Percentiles rank a stretch among this genome's conserved stretches.
Conservation (phyloP, 805 yeast genomes). For the Suhomyces pyralidae region DNA sequence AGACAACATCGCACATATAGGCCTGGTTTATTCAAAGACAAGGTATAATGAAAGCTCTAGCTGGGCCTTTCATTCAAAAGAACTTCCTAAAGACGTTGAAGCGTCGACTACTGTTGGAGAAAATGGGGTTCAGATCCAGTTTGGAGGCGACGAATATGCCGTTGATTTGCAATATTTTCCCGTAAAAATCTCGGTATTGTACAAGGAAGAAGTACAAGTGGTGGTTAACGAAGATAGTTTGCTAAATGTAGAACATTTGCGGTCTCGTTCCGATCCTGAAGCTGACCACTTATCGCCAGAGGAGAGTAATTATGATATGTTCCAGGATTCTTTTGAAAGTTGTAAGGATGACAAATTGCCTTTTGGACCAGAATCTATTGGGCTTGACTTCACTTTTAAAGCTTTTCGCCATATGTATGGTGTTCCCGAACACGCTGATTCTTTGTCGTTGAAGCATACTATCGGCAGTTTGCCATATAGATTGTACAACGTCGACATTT, state of each 20-base stretch:
- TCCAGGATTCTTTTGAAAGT: constrained; percentile 59
- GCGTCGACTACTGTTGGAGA: neutral
- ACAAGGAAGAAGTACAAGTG: constrained; percentile 47
- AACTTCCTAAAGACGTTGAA: neutral
- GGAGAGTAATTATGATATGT: constrained; percentile 66
- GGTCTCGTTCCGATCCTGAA: constrained; percentile 38
- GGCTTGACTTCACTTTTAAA: constrained; percentile 65
- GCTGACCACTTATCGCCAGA: constrained; percentile 44
- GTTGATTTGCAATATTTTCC: constrained; percentile 42
- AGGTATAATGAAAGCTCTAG: constrained; percentile 60
- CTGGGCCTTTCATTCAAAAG: constrained; percentile 49
- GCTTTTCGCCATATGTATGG: constrained; percentile 74
- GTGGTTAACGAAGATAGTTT: constrained; percentile 66
- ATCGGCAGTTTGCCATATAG: constrained; percentile 63
- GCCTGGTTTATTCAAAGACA: constrained; percentile 15
- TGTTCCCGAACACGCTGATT: constrained; percentile 95
- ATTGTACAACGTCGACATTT: constrained; percentile 88
- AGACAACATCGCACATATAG: constrained; percentile 4
- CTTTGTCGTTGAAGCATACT: constrained; percentile 72
- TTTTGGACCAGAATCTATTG: constrained; percentile 88
- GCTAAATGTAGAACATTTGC: constrained; percentile 79
- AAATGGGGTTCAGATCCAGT: neutral
- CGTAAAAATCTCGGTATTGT: constrained; percentile 47
- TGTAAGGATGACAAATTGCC: constrained; percentile 67
- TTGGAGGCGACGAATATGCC: neutral